Conservation (phyloP, 768 basidiomycete species). For the Xerocomellus amylosporus region DNA sequence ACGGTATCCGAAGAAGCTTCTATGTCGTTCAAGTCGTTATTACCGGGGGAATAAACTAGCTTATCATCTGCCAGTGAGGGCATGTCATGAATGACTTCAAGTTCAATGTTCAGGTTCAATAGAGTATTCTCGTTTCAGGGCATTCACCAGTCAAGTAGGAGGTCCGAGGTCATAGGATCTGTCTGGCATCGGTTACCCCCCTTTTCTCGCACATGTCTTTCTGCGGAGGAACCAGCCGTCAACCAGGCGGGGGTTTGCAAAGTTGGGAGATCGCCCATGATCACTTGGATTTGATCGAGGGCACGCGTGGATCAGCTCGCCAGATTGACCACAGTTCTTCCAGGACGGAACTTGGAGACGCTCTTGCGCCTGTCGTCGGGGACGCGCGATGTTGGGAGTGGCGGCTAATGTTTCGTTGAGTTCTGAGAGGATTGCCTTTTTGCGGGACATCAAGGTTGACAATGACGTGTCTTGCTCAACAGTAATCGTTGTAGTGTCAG, state of each 20-base stretch:
- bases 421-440: not conserved
- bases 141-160: not conserved
- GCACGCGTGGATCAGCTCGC: slow-evolving; percentile 28
- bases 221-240: slow-evolving; percentile 28
- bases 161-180: slow-evolving; percentile 20
- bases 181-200: slow-evolving; percentile 13
- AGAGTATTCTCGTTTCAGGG: slow-evolving; percentile 11
- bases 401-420: not conserved
- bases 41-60: slow-evolving; percentile 9
- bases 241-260: slow-evolving; percentile 17
- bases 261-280: slow-evolving; percentile 26
- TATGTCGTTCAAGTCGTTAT: slow-evolving; percentile 1
- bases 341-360: slow-evolving; percentile 12
- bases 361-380: slow-evolving; percentile 5
- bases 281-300: slow-evolving; percentile 26
- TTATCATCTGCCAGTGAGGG: slow-evolving; percentile 29
- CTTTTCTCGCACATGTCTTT: slow-evolving; percentile 21
- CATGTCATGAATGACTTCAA: not conserved
- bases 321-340: slow-evolving; percentile 33
- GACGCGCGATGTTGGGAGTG: not conserved
- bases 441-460: slow-evolving; percentile 14
- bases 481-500: not conserved
- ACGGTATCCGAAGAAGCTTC: slow-evolving; percentile 26
- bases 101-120: slow-evolving; percentile 4
- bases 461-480: not conserved